A percentile compares a stretch with the other conserved stretches of the same genome.
These are phyloP conservation scores for Ocimum tenuiflorum DNA, from an alignment of 257 asterid genomes.

Conservation along the genomic window DNA sequence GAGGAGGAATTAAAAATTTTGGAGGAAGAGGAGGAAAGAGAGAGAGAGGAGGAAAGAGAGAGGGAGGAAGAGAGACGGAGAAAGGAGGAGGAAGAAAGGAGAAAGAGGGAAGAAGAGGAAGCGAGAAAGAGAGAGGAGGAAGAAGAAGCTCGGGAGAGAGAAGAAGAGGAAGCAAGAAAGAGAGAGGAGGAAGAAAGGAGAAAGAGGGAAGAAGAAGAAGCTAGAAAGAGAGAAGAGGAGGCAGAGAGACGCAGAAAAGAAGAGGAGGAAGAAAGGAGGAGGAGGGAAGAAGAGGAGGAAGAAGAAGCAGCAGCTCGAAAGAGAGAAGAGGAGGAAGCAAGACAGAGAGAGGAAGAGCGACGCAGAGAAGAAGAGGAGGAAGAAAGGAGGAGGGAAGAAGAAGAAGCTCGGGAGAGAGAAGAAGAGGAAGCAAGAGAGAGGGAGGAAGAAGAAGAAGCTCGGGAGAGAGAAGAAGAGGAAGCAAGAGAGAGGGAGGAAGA, in stretches of 20 bases:
- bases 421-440: not conserved
- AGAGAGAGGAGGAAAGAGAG: conserved; percentile 27
- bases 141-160: conserved; percentile 5
- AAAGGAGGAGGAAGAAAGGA: conserved; percentile 2
- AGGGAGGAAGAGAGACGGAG: conserved; percentile 37
- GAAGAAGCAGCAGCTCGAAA: too few species aligned
- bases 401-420: conserved; percentile 14
- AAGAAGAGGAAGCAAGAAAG: not conserved
- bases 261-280: too few species aligned
- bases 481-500: conserved; percentile 1
- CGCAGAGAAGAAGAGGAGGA: conserved; percentile 36
- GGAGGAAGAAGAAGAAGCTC: not conserved
- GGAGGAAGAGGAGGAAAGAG: conserved; percentile 48
- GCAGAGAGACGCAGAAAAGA: too few species aligned
- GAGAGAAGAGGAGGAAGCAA: conserved; percentile 37
- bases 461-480: not conserved
- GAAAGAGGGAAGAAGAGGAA: conserved; percentile 14
- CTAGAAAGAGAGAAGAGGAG: not conserved
- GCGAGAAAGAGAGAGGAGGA: conserved; percentile 18
- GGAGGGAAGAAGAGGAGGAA: not conserved
- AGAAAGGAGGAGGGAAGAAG: conserved; percentile 19
- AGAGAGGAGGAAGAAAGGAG: not conserved
- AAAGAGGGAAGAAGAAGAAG: not conserved
- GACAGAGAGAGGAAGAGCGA: too few species aligned
- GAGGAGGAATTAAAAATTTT: conserved; percentile 58